phyloP scores from a whole-genome alignment of 768 basidiomycete species.

The Kwoniella pini region DNA sequence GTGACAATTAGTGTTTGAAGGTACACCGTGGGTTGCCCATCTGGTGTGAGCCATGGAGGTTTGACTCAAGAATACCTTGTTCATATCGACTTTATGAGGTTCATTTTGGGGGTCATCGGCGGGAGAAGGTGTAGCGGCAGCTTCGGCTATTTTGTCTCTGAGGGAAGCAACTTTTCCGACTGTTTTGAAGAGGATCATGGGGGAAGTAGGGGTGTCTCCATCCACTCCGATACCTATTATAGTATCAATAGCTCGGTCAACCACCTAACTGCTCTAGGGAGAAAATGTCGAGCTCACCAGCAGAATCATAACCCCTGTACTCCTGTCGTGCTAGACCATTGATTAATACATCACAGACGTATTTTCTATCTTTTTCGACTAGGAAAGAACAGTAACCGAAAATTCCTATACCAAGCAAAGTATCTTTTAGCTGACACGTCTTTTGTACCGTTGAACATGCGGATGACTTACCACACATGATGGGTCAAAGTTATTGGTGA shows the following conservation, averaged over 20 bases:
- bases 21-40: slow-evolving; percentile 97
- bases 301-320: slow-evolving; percentile 98
- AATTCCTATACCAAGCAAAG: slow-evolving; percentile 63
- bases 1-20: slow-evolving; percentile 87
- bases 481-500: not conserved
- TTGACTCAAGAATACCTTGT: slow-evolving; percentile 77
- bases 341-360: slow-evolving; percentile 84
- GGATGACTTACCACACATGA: slow-evolving; percentile 22
- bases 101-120: slow-evolving; percentile 19
- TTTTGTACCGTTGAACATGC: not conserved
- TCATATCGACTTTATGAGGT: slow-evolving; percentile 66
- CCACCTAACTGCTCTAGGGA: not conserved
- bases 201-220: slow-evolving; percentile 76
- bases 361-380: slow-evolving; percentile 91
- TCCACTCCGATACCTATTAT: slow-evolving; percentile 64
- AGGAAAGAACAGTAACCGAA: slow-evolving; percentile 94
- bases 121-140: slow-evolving; percentile 36
- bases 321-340: slow-evolving; percentile 92
- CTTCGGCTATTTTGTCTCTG: slow-evolving; percentile 75
- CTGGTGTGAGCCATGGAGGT: slow-evolving; percentile 98
- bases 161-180: slow-evolving; percentile 95
- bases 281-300: slow-evolving; percentile 55
- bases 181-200: slow-evolving; percentile 84
- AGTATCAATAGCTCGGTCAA: not conserved
- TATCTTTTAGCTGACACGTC: not conserved